Percentiles rank a stretch among this genome's conserved stretches.
Conservation (phyloP, 1,284 basidiomycete species). For the Leccinum fallax region DNA sequence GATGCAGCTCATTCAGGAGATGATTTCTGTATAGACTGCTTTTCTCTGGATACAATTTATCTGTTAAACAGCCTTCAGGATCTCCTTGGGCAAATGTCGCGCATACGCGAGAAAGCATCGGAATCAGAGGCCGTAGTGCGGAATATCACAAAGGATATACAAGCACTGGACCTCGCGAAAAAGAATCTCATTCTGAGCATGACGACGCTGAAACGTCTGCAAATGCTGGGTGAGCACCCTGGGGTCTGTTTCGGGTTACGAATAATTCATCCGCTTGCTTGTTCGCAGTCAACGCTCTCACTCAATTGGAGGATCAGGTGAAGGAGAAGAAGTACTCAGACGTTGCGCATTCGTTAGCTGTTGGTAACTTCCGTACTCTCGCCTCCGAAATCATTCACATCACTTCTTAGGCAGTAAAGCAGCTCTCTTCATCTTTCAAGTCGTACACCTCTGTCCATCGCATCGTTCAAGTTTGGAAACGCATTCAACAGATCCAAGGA, state of each 20-base stretch:
- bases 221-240: conserved; percentile 81
- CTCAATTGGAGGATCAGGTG: conserved; percentile 79
- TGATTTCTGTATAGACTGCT: conserved; percentile 74
- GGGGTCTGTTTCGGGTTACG: not conserved
- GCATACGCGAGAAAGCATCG: conserved; percentile 92
- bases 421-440: conserved; percentile 80
- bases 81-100: conserved; percentile 89
- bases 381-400: conserved; percentile 9
- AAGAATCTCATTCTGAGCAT: conserved; percentile 89
- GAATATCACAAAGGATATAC: conserved; percentile 96
- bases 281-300: conserved; percentile 73
- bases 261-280: conserved; percentile 2
- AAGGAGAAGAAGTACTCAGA: conserved; percentile 80
- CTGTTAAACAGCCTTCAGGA: conserved; percentile 54
- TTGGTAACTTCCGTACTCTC: conserved; percentile 38
- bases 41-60: conserved; percentile 2
- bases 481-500: conserved; percentile 79
- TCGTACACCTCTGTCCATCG: conserved; percentile 73
- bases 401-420: conserved; percentile 73
- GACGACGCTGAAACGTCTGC: conserved; percentile 87
- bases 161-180: conserved; percentile 93
- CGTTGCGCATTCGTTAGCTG: conserved; percentile 80
- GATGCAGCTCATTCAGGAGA: conserved; percentile 89
- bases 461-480: conserved; percentile 76
- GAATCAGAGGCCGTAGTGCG: conserved; percentile 96